Conservation (phyloP, 495 filamentous ascomycete genomes). For the Penicillium dipodomyicola region DNA sequence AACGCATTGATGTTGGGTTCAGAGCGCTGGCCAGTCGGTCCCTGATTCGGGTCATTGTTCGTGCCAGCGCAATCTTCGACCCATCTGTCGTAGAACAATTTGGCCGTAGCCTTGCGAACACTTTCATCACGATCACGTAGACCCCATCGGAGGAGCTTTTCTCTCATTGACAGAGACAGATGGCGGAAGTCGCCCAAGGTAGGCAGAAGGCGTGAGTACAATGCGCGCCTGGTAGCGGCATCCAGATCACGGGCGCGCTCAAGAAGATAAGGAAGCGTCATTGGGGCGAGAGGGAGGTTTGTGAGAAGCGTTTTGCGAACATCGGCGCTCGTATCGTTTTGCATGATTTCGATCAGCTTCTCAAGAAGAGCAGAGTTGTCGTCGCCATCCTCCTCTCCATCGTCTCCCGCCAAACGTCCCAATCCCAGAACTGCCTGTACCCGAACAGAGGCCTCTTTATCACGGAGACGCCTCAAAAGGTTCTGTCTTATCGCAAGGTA, state of each 20-base stretch:
- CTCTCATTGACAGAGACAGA: constrained; percentile 89
- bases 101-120: constrained; percentile 85
- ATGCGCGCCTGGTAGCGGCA: constrained; percentile 70
- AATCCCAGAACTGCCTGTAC: constrained; percentile 93
- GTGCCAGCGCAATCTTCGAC: constrained; percentile 84
- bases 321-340: constrained; percentile 92
- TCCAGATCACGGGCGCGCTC: constrained; percentile 91
- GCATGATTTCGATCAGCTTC: constrained; percentile 85
- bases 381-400: constrained; percentile 69
- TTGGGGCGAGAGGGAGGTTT: constrained; percentile 77
- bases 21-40: constrained; percentile 46
- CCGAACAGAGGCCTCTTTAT: constrained; percentile 88
- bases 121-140: constrained; percentile 92
- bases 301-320: constrained; percentile 84
- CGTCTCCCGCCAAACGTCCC: constrained; percentile 77
- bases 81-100: constrained; percentile 91
- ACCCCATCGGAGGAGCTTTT: constrained; percentile 94
- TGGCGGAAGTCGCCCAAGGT: constrained; percentile 94
- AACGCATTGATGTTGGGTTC: constrained; percentile 71
- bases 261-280: constrained; percentile 84
- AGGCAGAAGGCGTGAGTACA: constrained; percentile 86
- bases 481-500: constrained; percentile 76
- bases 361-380: constrained; percentile 66
- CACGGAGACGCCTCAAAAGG: constrained; percentile 78
- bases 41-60: constrained; percentile 48